These are phyloP conservation scores for Phoenix roebelenii DNA, from an alignment of 176 grass and related monocot genomes.

Conservation along the genomic window DNA sequence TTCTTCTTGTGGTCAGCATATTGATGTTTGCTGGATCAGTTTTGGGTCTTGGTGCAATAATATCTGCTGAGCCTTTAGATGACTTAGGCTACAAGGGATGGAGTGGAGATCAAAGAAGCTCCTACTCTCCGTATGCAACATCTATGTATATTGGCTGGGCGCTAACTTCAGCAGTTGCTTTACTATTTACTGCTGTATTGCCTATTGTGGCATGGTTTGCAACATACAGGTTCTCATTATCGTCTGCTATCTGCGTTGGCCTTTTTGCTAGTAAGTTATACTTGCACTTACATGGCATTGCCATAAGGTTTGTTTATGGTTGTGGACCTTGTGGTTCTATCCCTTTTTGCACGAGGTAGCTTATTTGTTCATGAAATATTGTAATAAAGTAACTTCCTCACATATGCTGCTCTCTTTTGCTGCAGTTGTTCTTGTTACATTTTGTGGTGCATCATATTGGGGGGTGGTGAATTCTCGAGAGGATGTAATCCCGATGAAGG, in stretches of 20 bases:
- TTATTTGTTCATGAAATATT: too few relatives aligned
- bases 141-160: slow-evolving; percentile 99
- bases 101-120: slow-evolving; percentile 69
- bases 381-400: too few relatives aligned
- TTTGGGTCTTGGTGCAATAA: slow-evolving; percentile 83
- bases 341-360: too few relatives aligned
- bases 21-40: slow-evolving; percentile 69
- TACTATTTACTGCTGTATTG: slow-evolving; percentile 65
- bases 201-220: slow-evolving; percentile 97
- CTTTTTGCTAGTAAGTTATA: slow-evolving; percentile 61
- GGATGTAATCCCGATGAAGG: slow-evolving; percentile 68
- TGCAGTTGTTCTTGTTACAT: slow-evolving; percentile 81
- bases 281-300: background rate
- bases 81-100: slow-evolving; percentile 95
- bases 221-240: slow-evolving; percentile 81
- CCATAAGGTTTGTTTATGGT: too few relatives aligned
- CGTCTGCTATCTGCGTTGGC: slow-evolving; percentile 83
- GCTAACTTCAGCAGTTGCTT: slow-evolving; percentile 68
- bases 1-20: slow-evolving; percentile 59
- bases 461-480: slow-evolving; percentile 88
- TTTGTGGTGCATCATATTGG: slow-evolving; percentile 80
- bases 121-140: slow-evolving; percentile 84
- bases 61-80: slow-evolving; percentile 93
- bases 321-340: too few relatives aligned
- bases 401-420: background rate